phyloP scores from a whole-genome alignment of 331 rosid genomes.

The Arachis monticola region DNA sequence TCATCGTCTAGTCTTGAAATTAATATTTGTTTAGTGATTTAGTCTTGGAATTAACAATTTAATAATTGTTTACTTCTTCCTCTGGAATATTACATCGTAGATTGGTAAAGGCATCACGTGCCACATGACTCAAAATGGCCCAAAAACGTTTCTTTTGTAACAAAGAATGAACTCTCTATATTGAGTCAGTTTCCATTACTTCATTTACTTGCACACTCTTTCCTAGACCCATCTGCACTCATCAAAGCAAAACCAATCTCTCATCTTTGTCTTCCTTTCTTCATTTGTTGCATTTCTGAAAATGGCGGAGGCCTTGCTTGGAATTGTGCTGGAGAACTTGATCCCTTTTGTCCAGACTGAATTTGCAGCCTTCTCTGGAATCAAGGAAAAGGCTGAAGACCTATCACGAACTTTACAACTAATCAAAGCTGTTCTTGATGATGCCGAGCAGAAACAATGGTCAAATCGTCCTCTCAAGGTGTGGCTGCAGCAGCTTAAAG shows the following conservation, averaged over 20 bases:
- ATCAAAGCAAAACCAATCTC: not conserved
- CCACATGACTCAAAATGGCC: too few species aligned
- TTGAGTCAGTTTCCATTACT: too few species aligned
- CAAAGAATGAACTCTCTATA: not conserved
- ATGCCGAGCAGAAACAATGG: not conserved
- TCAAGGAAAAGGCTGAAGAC: not conserved
- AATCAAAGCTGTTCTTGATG: not conserved
- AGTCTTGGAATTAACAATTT: too few species aligned
- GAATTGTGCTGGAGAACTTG: not conserved
- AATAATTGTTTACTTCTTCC: too few species aligned
- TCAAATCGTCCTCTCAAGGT: not conserved
- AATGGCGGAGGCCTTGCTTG: slow-evolving; percentile 4
- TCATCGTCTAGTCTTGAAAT: too few species aligned
- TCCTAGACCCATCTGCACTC: too few species aligned
- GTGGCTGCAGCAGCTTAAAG: not conserved
- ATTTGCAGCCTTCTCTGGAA: not conserved
- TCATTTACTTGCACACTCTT: too few species aligned
- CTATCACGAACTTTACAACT: not conserved
- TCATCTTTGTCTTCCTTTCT: not conserved
- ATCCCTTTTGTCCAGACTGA: not conserved
- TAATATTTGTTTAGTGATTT: too few species aligned
- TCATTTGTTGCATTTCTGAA: not conserved
- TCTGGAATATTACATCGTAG: too few species aligned
- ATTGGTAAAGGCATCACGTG: too few species aligned
- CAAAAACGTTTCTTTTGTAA: too few species aligned